These are phyloP conservation scores for Macrotyloma uniflorum DNA, from an alignment of 306 rosid genomes.

Conservation along the genomic window DNA sequence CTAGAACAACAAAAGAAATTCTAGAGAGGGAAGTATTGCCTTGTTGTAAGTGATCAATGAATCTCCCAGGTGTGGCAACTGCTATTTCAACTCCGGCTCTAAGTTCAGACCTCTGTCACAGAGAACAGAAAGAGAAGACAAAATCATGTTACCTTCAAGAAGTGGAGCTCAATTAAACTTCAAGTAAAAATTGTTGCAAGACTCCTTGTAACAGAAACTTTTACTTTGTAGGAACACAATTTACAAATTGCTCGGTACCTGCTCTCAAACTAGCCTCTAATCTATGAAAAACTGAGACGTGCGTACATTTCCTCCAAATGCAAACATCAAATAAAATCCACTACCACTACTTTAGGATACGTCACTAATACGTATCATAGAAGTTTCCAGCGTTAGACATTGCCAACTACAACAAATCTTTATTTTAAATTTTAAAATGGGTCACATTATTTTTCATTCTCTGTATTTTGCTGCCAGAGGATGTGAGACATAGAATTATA, in stretches of 20 bases:
- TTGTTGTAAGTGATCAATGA: conserved; percentile 89
- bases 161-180: background rate
- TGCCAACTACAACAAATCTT: background rate
- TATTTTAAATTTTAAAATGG: background rate
- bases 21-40: conserved; percentile 81
- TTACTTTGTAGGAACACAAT: background rate
- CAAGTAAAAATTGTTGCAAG: background rate
- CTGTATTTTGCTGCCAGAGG: background rate
- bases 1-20: conserved; percentile 82
- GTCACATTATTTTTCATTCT: background rate
- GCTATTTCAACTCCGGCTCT: conserved; percentile 78
- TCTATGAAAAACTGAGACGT: background rate
- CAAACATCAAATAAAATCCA: background rate
- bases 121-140: conserved; percentile 37
- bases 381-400: background rate
- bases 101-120: conserved; percentile 75
- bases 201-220: background rate
- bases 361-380: background rate
- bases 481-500: background rate
- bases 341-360: background rate
- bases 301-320: background rate
- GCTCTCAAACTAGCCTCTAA: conserved; percentile 4
- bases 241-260: background rate
- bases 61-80: conserved; percentile 94
- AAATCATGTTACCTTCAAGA: background rate